phyloP scores from a whole-genome alignment of 306 rosid genomes.

The Hippophae gyantsensis region DNA sequence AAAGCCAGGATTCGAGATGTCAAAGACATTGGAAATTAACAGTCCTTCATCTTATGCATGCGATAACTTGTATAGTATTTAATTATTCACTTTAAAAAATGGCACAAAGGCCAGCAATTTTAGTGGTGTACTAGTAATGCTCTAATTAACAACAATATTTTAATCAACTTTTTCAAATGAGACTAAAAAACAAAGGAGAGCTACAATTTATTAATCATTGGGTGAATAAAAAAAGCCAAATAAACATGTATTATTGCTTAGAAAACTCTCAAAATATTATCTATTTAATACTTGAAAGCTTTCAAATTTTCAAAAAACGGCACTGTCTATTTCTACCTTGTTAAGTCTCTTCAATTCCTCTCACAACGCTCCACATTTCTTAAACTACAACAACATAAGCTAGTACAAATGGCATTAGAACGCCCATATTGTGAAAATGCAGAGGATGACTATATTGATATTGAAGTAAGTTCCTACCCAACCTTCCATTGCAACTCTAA shows the following conservation, averaged over 20 bases:
- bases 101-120: no score
- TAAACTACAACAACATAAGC: slow-evolving; percentile 7
- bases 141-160: background rate
- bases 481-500: slow-evolving; percentile 37
- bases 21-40: no score
- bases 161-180: background rate
- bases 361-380: slow-evolving; percentile 10
- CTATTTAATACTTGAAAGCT: no score
- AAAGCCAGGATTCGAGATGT: no score
- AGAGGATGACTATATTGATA: slow-evolving; percentile 91
- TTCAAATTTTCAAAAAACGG: no score
- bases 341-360: slow-evolving; percentile 24
- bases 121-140: no score
- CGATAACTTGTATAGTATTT: no score
- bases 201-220: slow-evolving; percentile 19
- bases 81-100: no score
- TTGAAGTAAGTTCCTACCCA: slow-evolving; percentile 69
- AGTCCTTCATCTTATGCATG: no score
- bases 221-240: slow-evolving; percentile 7
- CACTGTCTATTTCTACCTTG: no score
- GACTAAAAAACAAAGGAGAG: slow-evolving; percentile 15
- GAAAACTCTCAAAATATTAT: no score
- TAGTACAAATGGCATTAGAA: slow-evolving; percentile 49
- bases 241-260: no score
- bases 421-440: slow-evolving; percentile 33